These are phyloP conservation scores for Colletotrichum godetiae DNA, from an alignment of 2,329 filamentous ascomycete genomes.

Conservation along the genomic window DNA sequence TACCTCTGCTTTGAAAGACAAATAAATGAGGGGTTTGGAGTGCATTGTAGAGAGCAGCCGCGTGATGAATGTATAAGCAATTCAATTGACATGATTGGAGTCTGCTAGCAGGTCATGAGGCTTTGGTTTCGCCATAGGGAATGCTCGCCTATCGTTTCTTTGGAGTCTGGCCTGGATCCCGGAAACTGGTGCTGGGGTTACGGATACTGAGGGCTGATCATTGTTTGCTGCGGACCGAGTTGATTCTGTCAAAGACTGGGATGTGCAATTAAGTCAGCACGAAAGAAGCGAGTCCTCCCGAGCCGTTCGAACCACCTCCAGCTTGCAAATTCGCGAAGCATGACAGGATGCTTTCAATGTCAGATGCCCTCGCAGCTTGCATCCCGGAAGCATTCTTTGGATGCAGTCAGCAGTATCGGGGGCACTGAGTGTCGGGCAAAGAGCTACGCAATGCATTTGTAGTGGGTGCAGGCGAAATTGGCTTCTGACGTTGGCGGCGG, in stretches of 20 bases:
- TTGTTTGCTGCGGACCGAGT: conserved; percentile 2
- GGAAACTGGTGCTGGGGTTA: not conserved
- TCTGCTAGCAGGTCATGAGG: conserved; percentile 22
- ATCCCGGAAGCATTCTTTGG: not conserved
- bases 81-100: conserved; percentile 3
- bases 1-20: not conserved
- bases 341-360: not conserved
- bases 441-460: conserved; percentile 3
- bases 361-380: not conserved
- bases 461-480: not conserved
- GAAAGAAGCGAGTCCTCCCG: not conserved
- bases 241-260: not conserved
- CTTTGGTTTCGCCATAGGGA: conserved; percentile 6
- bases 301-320: not conserved
- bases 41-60: not conserved
- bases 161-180: not conserved
- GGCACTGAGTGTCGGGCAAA: not conserved
- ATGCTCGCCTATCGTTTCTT: not conserved
- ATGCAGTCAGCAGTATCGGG: not conserved
- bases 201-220: conserved; percentile 6
- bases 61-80: conserved; percentile 4
- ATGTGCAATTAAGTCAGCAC: not conserved
- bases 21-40: conserved; percentile 10
- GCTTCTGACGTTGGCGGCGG: conserved; percentile 6
- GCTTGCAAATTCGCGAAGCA: not conserved